These are phyloP conservation scores for Termitomyces sp. DNA, from an alignment of 1,284 basidiomycete genomes.

Conservation along the genomic window DNA sequence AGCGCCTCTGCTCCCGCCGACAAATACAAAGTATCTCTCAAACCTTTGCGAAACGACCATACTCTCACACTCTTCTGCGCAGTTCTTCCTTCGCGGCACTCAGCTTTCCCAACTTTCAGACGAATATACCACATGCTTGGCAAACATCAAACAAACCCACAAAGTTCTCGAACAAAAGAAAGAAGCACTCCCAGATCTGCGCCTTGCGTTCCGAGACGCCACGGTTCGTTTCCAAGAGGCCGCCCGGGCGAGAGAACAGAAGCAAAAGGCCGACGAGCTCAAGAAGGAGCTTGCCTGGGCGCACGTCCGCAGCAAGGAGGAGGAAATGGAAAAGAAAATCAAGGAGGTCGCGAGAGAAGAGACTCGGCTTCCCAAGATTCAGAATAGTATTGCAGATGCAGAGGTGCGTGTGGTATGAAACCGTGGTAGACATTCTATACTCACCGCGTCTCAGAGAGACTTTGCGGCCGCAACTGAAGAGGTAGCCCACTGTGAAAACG, in stretches of 20 bases:
- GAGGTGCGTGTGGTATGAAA: conserved; percentile 36
- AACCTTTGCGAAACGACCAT: not conserved
- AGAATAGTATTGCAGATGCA: conserved; percentile 36
- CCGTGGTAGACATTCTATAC: not conserved
- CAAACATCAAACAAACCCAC: conserved; percentile 65
- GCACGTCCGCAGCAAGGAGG: conserved; percentile 73
- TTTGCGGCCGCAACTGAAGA: conserved; percentile 42
- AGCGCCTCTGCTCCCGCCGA: conserved; percentile 79
- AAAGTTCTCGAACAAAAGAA: conserved; percentile 65
- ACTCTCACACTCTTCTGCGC: conserved; percentile 9
- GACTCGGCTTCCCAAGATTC: conserved; percentile 46
- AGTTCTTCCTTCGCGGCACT: conserved; percentile 95
- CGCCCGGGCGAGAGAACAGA: conserved; percentile 66
- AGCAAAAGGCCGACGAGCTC: conserved; percentile 61
- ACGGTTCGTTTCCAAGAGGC: conserved; percentile 66
- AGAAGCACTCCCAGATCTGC: conserved; percentile 72
- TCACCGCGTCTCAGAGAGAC: conserved; percentile 25
- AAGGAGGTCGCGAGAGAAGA: conserved; percentile 45
- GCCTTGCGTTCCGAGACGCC: conserved; percentile 56
- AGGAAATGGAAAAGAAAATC: conserved; percentile 53
- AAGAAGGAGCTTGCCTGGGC: conserved; percentile 89
- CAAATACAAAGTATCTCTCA: conserved; percentile 75
- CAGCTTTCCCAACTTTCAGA: conserved; percentile 85
- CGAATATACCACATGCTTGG: conserved; percentile 77
- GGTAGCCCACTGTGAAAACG: conserved; percentile 44